Percentiles rank a stretch among this genome's conserved stretches.
phyloP scores from a whole-genome alignment of 495 filamentous ascomycete genomes.

The Poronia punctata region DNA sequence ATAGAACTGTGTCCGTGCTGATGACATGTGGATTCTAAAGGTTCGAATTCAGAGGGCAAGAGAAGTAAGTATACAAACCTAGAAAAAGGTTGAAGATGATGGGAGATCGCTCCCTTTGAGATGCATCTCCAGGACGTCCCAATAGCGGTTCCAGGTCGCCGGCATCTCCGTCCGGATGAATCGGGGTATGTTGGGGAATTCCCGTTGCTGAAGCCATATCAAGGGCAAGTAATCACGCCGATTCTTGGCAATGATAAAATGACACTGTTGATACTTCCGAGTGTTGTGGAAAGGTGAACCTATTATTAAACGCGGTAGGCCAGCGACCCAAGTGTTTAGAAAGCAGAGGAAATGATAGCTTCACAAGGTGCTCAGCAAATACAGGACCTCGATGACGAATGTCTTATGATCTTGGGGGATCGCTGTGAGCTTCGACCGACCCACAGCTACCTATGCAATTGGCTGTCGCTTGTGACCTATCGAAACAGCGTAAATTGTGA shows the following conservation, averaged over 20 bases:
- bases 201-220: conserved; percentile 52
- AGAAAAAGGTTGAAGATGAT: conserved; percentile 68
- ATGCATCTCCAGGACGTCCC: conserved; percentile 63
- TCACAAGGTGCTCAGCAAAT: conserved; percentile 3
- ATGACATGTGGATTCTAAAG: too few relatives aligned
- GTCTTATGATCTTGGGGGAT: neutral
- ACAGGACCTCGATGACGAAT: conserved; percentile 4
- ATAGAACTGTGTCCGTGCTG: conserved; percentile 26
- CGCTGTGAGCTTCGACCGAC: neutral
- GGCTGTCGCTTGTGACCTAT: neutral
- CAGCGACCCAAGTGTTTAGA: too few relatives aligned
- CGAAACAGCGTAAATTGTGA: conserved; percentile 1
- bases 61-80: conserved; percentile 46
- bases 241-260: too few relatives aligned
- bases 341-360: too few relatives aligned
- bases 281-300: too few relatives aligned
- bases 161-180: conserved; percentile 17
- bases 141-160: conserved; percentile 72
- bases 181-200: conserved; percentile 37
- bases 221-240: too few relatives aligned
- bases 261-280: too few relatives aligned
- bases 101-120: conserved; percentile 54
- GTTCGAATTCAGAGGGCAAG: neutral
- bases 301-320: neutral
- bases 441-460: too few relatives aligned